Percentiles rank a stretch among this genome's conserved stretches.
Conservation (phyloP, 306 rosid species). For the Inga oerstediana region DNA sequence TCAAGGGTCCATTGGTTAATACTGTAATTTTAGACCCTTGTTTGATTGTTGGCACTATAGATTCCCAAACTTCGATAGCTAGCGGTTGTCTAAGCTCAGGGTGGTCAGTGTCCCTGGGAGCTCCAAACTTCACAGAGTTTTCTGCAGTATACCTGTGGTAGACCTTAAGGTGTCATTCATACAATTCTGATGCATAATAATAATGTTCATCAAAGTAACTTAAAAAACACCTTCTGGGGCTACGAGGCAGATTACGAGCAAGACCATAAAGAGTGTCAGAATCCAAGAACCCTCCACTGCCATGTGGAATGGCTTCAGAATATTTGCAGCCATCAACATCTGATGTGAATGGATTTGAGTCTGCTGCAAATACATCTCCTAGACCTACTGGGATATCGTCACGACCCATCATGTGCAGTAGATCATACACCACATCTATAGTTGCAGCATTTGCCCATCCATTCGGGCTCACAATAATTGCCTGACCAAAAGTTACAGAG, state of each 20-base stretch:
- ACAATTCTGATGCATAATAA: background rate
- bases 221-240: slow-evolving; percentile 75
- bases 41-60: slow-evolving; percentile 50
- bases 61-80: slow-evolving; percentile 80
- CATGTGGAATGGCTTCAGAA: slow-evolving; percentile 76
- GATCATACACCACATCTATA: slow-evolving; percentile 73
- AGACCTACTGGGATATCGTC: slow-evolving; percentile 86
- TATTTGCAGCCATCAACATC: slow-evolving; percentile 73
- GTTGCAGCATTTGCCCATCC: slow-evolving; percentile 98
- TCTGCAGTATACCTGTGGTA: slow-evolving; percentile 72
- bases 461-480: slow-evolving; percentile 81
- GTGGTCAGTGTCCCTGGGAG: slow-evolving; percentile 66
- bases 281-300: slow-evolving; percentile 83
- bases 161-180: background rate
- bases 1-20: slow-evolving; percentile 91
- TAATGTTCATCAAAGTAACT: background rate
- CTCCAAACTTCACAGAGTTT: slow-evolving; percentile 58
- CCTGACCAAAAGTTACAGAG: slow-evolving; percentile 45
- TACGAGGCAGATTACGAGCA: slow-evolving; percentile 74
- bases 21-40: slow-evolving; percentile 73
- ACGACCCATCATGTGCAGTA: slow-evolving; percentile 97
- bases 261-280: slow-evolving; percentile 93
- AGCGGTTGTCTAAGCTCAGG: slow-evolving; percentile 76
- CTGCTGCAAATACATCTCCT: slow-evolving; percentile 70
- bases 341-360: slow-evolving; percentile 52